Conservation (phyloP, 306 rosid species). For the Cicer judaicum region DNA sequence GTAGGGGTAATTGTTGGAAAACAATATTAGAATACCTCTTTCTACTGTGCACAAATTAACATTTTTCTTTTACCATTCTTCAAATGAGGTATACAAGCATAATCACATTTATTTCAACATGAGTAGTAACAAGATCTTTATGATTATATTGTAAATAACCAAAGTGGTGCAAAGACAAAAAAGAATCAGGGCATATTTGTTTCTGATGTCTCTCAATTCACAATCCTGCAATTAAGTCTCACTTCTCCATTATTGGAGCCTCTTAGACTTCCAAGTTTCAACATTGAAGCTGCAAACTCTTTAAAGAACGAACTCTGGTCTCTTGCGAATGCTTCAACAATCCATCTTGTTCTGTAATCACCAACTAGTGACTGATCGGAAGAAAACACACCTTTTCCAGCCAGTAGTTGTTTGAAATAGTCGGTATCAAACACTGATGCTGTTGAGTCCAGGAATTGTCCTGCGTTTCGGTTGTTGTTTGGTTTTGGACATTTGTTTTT, state of each 20-base stretch:
- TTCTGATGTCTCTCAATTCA: constrained; percentile 46
- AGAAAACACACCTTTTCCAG: constrained; percentile 63
- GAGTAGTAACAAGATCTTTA: constrained; percentile 26
- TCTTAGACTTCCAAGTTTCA: constrained; percentile 68
- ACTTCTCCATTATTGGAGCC: constrained; percentile 63
- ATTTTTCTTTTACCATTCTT: constrained; percentile 30
- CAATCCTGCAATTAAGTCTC: constrained; percentile 63
- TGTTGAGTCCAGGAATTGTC: constrained; percentile 71
- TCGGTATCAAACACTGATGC: constrained; percentile 74
- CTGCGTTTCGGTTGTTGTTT: constrained; percentile 54
- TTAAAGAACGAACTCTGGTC: constrained; percentile 66
- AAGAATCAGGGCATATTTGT: constrained; percentile 18
- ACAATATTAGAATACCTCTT: constrained; percentile 3
- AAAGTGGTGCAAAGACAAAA: constrained; percentile 29
- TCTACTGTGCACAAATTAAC: not conserved
- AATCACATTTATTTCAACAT: constrained; percentile 39
- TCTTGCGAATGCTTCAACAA: constrained; percentile 69
- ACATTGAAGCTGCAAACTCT: constrained; percentile 73
- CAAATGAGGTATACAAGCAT: constrained; percentile 29
- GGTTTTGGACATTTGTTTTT: constrained; percentile 63
- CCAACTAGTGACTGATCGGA: constrained; percentile 70
- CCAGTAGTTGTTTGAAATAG: constrained; percentile 59
- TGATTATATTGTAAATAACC: constrained; percentile 29
- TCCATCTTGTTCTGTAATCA: constrained; percentile 67
- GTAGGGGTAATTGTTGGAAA: not conserved